A percentile compares a stretch with the other conserved stretches of the same genome.
These are phyloP conservation scores for Paracorniculantispora psalliotae DNA, from an alignment of 2,329 filamentous ascomycete species.

Conservation along the genomic window DNA sequence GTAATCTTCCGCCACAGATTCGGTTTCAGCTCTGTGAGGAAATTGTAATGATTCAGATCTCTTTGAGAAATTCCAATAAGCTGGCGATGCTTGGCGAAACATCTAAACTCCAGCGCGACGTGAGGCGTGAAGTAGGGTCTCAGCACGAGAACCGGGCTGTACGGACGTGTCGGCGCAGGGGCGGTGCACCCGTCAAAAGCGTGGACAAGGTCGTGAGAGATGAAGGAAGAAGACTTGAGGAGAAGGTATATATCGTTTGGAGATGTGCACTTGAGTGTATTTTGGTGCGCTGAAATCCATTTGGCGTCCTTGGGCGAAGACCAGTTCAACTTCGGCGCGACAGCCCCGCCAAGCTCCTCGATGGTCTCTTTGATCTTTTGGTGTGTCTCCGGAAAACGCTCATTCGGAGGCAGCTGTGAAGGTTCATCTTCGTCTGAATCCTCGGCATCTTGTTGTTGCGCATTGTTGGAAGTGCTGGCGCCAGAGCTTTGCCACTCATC, in stretches of 20 bases:
- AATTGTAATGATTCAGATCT: constrained; percentile 86
- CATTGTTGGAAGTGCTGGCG: constrained; percentile 21
- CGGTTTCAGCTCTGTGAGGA: constrained; percentile 60
- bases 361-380: constrained; percentile 72
- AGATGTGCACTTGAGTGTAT: constrained; percentile 84
- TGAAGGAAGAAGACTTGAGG: constrained; percentile 89
- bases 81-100: constrained; percentile 80
- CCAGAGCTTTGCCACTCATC: constrained; percentile 42
- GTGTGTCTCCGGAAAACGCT: constrained; percentile 68
- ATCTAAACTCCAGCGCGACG: constrained; percentile 88
- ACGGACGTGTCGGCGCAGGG: constrained; percentile 37
- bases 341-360: constrained; percentile 73
- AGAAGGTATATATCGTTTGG: constrained; percentile 92
- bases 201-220: constrained; percentile 90
- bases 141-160: constrained; percentile 76
- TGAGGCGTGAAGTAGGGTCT: constrained; percentile 86
- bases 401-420: constrained; percentile 42
- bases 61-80: constrained; percentile 83
- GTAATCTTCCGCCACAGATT: constrained; percentile 64
- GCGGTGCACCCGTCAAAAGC: constrained; percentile 70
- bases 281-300: constrained; percentile 79
- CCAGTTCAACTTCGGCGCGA: constrained; percentile 95
- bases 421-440: constrained; percentile 47
- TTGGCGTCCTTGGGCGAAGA: constrained; percentile 93
- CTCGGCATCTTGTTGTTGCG: constrained; percentile 42